A percentile compares a stretch with the other conserved stretches of the same genome.
Conservation (phyloP, 495 filamentous ascomycete genomes). For the Neurospora sp. region DNA sequence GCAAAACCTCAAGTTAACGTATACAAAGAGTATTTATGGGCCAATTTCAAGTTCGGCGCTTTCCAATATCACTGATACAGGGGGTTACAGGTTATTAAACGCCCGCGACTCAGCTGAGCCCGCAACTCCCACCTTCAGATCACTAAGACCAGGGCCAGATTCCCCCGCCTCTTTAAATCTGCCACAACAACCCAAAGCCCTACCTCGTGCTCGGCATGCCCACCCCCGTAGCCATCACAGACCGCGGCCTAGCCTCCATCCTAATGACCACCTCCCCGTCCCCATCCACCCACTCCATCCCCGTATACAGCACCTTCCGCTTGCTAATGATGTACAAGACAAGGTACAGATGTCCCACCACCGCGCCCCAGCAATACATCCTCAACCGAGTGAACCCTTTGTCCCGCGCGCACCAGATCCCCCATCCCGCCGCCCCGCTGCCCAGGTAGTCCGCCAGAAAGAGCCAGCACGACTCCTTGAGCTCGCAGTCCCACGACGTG, state of each 20-base stretch:
- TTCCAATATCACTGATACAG: background rate
- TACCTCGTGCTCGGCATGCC: background rate
- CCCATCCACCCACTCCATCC: slow-evolving; percentile 48
- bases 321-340: slow-evolving; percentile 55
- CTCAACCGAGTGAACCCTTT: slow-evolving; percentile 30
- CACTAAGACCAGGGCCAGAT: background rate
- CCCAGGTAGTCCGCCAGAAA: slow-evolving; percentile 50
- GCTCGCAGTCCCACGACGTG: slow-evolving; percentile 28
- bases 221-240: background rate
- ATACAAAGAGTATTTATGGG: background rate
- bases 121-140: background rate
- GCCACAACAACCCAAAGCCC: background rate
- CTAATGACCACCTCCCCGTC: slow-evolving; percentile 39
- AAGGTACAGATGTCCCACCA: slow-evolving; percentile 53
- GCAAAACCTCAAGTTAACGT: background rate
- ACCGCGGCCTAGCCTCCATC: slow-evolving; percentile 21
- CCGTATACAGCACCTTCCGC: slow-evolving; percentile 41
- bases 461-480: slow-evolving; percentile 45
- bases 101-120: background rate
- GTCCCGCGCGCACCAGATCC: slow-evolving; percentile 39
- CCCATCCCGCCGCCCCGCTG: slow-evolving; percentile 56
- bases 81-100: background rate
- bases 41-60: background rate
- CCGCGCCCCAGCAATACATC: slow-evolving; percentile 58
- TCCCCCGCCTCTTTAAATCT: background rate